A percentile compares a stretch with the other conserved stretches of the same genome.
These are phyloP conservation scores for Luffa acutangula DNA, from an alignment of 306 rosid species.

Conservation along the genomic window DNA sequence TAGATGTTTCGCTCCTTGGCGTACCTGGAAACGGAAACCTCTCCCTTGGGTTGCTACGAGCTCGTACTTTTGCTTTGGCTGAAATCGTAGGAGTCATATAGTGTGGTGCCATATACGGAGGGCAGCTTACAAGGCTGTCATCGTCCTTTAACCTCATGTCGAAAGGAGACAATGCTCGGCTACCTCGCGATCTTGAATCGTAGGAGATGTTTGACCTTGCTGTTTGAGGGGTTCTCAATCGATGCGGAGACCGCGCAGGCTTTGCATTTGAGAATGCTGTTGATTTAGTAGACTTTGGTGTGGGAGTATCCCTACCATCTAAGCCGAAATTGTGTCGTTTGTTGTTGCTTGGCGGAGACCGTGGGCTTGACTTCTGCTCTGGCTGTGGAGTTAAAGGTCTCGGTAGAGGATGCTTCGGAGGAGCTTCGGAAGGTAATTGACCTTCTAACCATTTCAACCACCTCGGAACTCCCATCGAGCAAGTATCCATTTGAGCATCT, in stretches of 20 bases:
- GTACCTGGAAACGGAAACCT: slow-evolving; percentile 50
- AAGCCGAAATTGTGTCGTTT: slow-evolving; percentile 38
- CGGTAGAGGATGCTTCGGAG: slow-evolving; percentile 46
- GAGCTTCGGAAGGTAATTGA: slow-evolving; percentile 48
- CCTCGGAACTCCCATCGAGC: slow-evolving; percentile 71
- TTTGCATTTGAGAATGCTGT: slow-evolving; percentile 36
- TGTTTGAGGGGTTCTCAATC: slow-evolving; percentile 24
- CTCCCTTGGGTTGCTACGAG: slow-evolving; percentile 66
- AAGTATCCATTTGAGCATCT: slow-evolving; percentile 40
- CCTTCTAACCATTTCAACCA: slow-evolving; percentile 99
- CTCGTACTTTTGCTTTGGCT: slow-evolving; percentile 68
- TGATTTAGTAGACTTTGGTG: slow-evolving; percentile 76
- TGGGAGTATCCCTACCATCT: slow-evolving; percentile 38
- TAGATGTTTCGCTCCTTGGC: slow-evolving; percentile 55
- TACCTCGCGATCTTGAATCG: slow-evolving; percentile 34
- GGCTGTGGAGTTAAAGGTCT: slow-evolving; percentile 61
- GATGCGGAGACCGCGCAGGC: slow-evolving; percentile 8
- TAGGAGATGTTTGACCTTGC: slow-evolving; percentile 36
- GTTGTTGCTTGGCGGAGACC: slow-evolving; percentile 39
- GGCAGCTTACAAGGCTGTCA: slow-evolving; percentile 89
- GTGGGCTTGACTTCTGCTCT: slow-evolving; percentile 42
- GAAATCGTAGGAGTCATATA: slow-evolving; percentile 83
- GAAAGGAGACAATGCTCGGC: slow-evolving; percentile 47
- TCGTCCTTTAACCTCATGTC: slow-evolving; percentile 62
- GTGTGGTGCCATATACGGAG: slow-evolving; percentile 79